Percentiles rank a stretch among this genome's conserved stretches.
phyloP scores from a whole-genome alignment of 495 filamentous ascomycete species.

The Aspergillus bridgeri region DNA sequence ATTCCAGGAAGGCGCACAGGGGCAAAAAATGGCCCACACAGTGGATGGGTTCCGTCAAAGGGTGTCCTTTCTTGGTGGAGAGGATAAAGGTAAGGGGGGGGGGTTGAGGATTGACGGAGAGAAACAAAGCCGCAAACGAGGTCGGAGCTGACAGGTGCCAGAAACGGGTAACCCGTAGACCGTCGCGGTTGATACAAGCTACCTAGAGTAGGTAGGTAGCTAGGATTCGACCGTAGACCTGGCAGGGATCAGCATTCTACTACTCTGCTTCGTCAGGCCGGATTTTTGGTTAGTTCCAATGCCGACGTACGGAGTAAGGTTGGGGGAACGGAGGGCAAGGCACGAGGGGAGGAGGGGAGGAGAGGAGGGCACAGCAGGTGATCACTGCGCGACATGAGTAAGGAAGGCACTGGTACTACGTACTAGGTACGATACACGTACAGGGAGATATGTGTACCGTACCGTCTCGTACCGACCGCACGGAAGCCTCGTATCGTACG shows the following conservation, averaged over 20 bases:
- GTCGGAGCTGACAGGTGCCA: slow-evolving; percentile 17
- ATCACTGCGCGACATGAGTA: background rate
- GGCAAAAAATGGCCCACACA: slow-evolving; percentile 11
- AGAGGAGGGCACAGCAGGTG: background rate
- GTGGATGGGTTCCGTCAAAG: slow-evolving; percentile 2
- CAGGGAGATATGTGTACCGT: too few species aligned
- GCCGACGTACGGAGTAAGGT: background rate
- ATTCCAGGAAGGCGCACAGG: slow-evolving; percentile 7
- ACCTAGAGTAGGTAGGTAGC: slow-evolving; percentile 3
- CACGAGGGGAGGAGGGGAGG: too few species aligned
- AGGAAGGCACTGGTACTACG: background rate
- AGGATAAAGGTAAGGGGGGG: background rate
- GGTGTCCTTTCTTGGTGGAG: slow-evolving; percentile 5
- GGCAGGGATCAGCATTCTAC: background rate
- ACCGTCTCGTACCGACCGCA: too few species aligned
- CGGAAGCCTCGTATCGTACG: slow-evolving; percentile 2
- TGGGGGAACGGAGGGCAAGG: background rate
- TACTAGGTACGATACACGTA: too few species aligned
- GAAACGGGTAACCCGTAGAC: slow-evolving; percentile 1
- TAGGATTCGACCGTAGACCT: background rate
- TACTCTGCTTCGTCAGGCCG: background rate
- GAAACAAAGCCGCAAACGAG: slow-evolving; percentile 20
- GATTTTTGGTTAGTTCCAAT: background rate
- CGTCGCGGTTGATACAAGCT: slow-evolving; percentile 18
- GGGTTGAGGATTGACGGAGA: background rate